Conservation (phyloP, 139 green algal genomes). For the Haematococcus lacustris region DNA sequence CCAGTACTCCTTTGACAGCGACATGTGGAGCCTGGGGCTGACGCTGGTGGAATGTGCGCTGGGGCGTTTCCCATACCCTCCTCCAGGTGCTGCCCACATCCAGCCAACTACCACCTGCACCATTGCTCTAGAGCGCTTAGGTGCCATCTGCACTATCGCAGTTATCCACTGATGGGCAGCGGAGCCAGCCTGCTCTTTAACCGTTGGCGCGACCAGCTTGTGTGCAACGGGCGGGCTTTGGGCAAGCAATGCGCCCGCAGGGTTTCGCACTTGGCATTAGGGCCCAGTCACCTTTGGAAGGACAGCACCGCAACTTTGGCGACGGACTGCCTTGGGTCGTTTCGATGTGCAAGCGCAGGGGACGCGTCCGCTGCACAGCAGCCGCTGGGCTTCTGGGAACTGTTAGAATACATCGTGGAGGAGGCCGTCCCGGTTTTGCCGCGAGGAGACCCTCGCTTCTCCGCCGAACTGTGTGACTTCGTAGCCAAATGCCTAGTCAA, state of each 20-base stretch:
- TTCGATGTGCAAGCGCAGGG: no score
- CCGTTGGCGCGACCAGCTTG: no score
- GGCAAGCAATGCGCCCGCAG: no score
- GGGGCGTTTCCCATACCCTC: constrained; percentile 33
- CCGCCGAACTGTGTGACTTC: constrained; percentile 75
- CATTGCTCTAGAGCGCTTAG: no score
- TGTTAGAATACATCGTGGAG: constrained; percentile 53
- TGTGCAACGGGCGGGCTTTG: no score
- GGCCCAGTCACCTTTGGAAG: no score
- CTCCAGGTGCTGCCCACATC: constrained; percentile 3
- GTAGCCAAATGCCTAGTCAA: constrained; percentile 40
- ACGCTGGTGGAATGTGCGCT: constrained; percentile 63
- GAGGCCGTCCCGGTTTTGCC: constrained; percentile 9
- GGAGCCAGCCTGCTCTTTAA: no score
- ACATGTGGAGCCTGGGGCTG: constrained; percentile 70
- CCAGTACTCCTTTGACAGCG: constrained; percentile 72
- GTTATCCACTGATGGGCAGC: no score
- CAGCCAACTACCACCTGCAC: not conserved
- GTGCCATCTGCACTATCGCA: no score
- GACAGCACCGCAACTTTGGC: no score
- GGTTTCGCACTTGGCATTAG: no score
- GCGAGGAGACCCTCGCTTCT: constrained; percentile 43
- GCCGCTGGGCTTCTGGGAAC: constrained; percentile 52
- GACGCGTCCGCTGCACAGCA: not conserved
- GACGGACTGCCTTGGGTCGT: no score